Evolutionary conservation across 2,329 filamentous ascomycete species (phyloP), one percentile per base, ranked within the genome.

Genomic region (Hymenoscyphus scutula): DNA sequence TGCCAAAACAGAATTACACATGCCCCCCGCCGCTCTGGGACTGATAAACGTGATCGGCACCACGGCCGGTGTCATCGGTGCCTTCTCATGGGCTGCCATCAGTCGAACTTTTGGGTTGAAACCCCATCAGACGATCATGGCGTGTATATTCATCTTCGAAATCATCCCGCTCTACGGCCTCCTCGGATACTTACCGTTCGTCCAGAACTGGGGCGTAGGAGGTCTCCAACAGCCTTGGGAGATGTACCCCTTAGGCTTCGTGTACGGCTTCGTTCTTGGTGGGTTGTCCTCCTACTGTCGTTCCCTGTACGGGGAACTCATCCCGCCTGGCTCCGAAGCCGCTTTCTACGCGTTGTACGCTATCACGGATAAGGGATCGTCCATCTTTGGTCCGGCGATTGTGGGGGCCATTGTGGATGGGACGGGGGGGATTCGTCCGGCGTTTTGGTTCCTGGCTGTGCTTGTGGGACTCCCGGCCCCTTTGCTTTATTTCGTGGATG

Each of bases 311-410:
- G 93, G 92, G 45, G 93, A 98, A 75, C 82, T 99, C 62, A 96
- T 99, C 61, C 95, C 95, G 1, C 91, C 92, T 0, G 95, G 95
- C 3, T 96, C 90, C 32, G 95, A 99, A 77, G 93, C 95, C 0
- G 93, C 94, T 0, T 99, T 99, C 74, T 99, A 96, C 74, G 93
- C 94, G 0, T 81, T 99, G 1, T 99, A 98, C 74, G 95, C 95
- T 38, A 97, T 98, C 67, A 98, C 95, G 1, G 95, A 99, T 75
- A 99, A 99, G 76, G 93, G 94, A 0, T 95, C 90, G 25, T 96
- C 91, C 73, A 82, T 98, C 1, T 97, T 99, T 75, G 95, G 95
- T 0, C 95, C 95, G 0, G 90, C 92, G 0, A 94, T 99, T 73
- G 95, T 99, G 0, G 95, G 93, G 1, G 86, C 88, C 13, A 97